Evolutionary conservation across 768 basidiomycete species (phyloP).

Genomic region (Lentinula detonsa): DNA sequence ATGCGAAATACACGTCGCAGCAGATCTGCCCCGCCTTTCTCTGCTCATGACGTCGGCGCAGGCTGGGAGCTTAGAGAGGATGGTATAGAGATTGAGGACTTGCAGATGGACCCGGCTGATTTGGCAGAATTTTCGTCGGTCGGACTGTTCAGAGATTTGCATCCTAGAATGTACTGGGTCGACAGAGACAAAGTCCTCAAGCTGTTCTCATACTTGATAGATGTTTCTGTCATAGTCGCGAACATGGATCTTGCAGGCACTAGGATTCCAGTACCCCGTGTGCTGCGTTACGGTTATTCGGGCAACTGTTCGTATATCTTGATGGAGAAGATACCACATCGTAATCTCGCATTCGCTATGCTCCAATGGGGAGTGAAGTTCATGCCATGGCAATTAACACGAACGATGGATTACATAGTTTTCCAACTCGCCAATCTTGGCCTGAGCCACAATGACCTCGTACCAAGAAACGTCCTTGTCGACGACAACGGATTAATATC

Average conservation of each 20-base stretch:
- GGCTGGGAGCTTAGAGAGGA: neutral
- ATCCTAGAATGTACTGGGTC: neutral
- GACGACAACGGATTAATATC: neutral
- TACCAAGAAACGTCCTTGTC: neutral
- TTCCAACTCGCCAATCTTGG: neutral
- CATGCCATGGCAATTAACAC: neutral
- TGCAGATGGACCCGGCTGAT: neutral
- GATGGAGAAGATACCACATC: conserved; percentile 5
- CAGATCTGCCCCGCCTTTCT: neutral
- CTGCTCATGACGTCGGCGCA: neutral
- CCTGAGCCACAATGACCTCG: neutral
- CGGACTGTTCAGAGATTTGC: neutral
- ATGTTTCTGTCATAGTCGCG: conserved; percentile 1
- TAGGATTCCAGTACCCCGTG: neutral
- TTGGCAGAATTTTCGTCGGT: neutral
- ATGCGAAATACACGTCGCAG: neutral
- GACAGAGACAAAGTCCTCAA: conserved; percentile 1
- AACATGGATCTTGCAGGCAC: neutral
- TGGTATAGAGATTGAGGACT: neutral
- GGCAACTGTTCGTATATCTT: conserved; percentile 8
- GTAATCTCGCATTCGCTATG: neutral
- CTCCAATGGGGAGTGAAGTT: neutral
- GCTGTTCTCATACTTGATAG: neutral
- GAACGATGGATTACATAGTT: neutral
- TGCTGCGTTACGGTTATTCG: neutral